A percentile compares a stretch with the other conserved stretches of the same genome.
Evolutionary conservation across 2,329 filamentous ascomycete genomes (phyloP).

Genomic region (Xylariaceae sp.): DNA sequence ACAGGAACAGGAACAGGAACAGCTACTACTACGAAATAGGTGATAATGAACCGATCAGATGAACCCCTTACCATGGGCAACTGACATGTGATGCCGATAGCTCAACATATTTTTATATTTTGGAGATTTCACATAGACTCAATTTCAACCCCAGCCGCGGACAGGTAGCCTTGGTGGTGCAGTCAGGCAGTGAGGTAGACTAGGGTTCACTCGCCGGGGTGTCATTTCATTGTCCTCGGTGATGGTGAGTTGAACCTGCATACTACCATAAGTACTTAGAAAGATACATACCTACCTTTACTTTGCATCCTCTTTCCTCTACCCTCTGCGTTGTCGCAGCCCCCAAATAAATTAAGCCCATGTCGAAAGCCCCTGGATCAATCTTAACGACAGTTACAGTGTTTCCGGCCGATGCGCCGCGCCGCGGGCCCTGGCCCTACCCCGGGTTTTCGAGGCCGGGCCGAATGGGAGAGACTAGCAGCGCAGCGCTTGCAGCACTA

Average conservation of each 20-base stretch:
- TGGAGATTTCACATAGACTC: slow-evolving; percentile 10
- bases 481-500: slow-evolving; percentile 16
- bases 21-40: neutral
- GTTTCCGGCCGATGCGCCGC: slow-evolving; percentile 5
- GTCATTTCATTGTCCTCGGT: slow-evolving; percentile 8
- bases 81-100: slow-evolving; percentile 19
- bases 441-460: slow-evolving; percentile 33
- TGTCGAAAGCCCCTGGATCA: slow-evolving; percentile 1
- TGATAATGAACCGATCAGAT: slow-evolving; percentile 1
- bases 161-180: neutral
- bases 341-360: neutral
- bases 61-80: slow-evolving; percentile 5
- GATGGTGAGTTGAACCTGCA: slow-evolving; percentile 7
- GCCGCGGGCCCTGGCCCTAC: slow-evolving; percentile 29
- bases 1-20: too few relatives aligned
- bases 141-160: neutral
- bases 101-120: slow-evolving; percentile 17
- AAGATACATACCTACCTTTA: too few relatives aligned
- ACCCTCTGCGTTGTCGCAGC: slow-evolving; percentile 1
- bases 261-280: slow-evolving; percentile 13
- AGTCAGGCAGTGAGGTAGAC: neutral
- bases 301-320: too few relatives aligned
- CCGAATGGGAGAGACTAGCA: slow-evolving; percentile 33
- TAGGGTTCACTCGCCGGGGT: too few relatives aligned
- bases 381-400: neutral